Evolutionary conservation across 129 eudicot species (phyloP).

Genomic region (Tanacetum coccineum): DNA sequence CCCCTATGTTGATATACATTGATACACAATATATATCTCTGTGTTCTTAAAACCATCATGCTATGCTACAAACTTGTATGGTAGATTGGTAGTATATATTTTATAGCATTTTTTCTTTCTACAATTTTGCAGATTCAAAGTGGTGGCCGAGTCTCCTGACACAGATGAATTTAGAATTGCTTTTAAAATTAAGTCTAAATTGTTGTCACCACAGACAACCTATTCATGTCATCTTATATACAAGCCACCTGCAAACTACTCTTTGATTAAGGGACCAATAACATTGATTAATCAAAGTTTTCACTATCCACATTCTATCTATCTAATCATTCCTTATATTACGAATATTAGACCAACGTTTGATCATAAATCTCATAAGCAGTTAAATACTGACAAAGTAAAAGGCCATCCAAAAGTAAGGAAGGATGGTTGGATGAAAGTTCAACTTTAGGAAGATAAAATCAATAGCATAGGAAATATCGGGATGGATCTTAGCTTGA

Average conservation of each 20-base stretch:
- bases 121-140: conserved; percentile 1
- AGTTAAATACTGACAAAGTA: neutral
- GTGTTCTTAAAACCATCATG: too few relatives aligned
- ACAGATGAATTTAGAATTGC: neutral
- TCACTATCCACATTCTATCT: neutral
- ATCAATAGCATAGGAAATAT: conserved; percentile 8
- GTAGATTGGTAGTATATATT: neutral
- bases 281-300: neutral
- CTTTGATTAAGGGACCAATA: conserved; percentile 1
- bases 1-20: too few relatives aligned
- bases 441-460: conserved; percentile 9
- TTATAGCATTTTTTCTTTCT: neutral
- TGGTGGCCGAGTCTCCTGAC: conserved; percentile 7
- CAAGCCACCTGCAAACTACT: conserved; percentile 3
- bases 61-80: neutral
- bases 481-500: neutral
- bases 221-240: conserved; percentile 19
- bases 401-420: conserved; percentile 18
- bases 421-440: conserved; percentile 20
- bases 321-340: neutral
- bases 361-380: neutral
- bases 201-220: neutral
- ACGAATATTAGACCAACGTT: neutral
- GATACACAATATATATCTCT: too few relatives aligned
- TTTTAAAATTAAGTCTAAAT: conserved; percentile 2